phyloP scores from a whole-genome alignment of 108 stramenopile species.

The Nitzschia sp. region DNA sequence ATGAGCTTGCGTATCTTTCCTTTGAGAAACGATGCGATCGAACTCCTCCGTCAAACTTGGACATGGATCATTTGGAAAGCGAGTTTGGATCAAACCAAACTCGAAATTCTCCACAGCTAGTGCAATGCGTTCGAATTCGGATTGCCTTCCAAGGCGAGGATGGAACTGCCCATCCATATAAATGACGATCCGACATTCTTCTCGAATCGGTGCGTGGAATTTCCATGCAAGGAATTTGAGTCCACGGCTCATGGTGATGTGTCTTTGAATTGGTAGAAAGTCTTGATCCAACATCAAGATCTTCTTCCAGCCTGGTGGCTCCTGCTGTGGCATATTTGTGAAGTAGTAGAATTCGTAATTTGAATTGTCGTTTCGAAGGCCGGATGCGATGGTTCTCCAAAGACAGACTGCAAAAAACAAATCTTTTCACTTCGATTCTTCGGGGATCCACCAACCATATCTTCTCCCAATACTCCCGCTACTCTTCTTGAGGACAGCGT shows the following conservation, averaged over 20 bases:
- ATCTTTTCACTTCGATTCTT: neutral
- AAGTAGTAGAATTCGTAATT: neutral
- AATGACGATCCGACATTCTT: constrained; percentile 16
- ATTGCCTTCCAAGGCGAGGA: neutral
- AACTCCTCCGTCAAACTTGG: neutral
- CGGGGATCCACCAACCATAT: neutral
- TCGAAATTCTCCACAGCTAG: neutral
- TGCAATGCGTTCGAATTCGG: constrained; percentile 15
- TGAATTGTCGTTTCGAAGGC: constrained; percentile 1
- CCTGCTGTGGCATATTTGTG: constrained; percentile 6
- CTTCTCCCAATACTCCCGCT: neutral
- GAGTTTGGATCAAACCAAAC: constrained; percentile 19
- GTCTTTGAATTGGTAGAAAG: neutral
- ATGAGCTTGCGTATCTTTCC: constrained; percentile 20
- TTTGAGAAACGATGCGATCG: constrained; percentile 5
- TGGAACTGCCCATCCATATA: constrained; percentile 27
- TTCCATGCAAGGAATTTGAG: constrained; percentile 28
- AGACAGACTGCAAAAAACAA: constrained; percentile 1
- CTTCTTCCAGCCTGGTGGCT: constrained; percentile 17
- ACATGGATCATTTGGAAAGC: neutral
- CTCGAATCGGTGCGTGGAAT: constrained; percentile 2
- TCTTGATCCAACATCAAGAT: constrained; percentile 2
- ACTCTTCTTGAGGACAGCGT: neutral
- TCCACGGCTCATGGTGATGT: constrained; percentile 22
- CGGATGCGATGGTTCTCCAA: constrained; percentile 4